Base-by-base conservation (phyloP, 805 yeast genomes). In the Lipomyces mesembrius region DNA sequence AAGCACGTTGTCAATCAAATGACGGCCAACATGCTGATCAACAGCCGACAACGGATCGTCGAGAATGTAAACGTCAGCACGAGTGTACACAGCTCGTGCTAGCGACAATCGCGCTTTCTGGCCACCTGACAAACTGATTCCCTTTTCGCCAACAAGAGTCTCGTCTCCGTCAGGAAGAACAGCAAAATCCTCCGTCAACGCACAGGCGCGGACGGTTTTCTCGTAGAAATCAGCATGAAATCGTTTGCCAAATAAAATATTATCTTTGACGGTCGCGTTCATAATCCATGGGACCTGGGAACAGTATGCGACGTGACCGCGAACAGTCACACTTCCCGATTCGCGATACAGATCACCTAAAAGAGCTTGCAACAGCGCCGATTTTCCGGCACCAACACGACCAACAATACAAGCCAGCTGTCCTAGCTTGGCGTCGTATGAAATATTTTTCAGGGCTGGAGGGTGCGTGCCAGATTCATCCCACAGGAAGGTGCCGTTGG, bases 21-120 rank as follows among this genome's bases (percentile, higher is more conserved):
- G 96, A 71, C 85, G 86, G 9, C 97, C 94, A 70, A 94, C 99
- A 77, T 94, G 98, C 73, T 92, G 98, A 79, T 94, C 99, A 51
- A 94, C 99, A 20, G 99, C 99, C 76, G 96, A 89, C 64, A 94
- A 83, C 11, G 97, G 91, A 78, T 95, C 99, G 77, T 94, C 99
- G 68, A 94, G 79, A 46, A 94, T 79, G 76, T 91, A 92, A 25
- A 94, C 87, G 75, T 95, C 98, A 1, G 98, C 95, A 71, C 98
- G 83, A 8, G 97, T 85, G 76, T 95, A 94, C 7, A 95, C 97
- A 9, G 99, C 98, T 76, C 99, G 85, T 0, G 99, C 99, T 60
- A 94, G 83, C 0, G 97, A 88, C 43, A 95, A 83, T 77, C 99
- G 87, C 0, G 99, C 98, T 82, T 95, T 95, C 78, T 95, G 98